These are phyloP conservation scores for Cercospora beticola DNA, from an alignment of 2,329 filamentous ascomycete species.

Conservation along the genomic window DNA sequence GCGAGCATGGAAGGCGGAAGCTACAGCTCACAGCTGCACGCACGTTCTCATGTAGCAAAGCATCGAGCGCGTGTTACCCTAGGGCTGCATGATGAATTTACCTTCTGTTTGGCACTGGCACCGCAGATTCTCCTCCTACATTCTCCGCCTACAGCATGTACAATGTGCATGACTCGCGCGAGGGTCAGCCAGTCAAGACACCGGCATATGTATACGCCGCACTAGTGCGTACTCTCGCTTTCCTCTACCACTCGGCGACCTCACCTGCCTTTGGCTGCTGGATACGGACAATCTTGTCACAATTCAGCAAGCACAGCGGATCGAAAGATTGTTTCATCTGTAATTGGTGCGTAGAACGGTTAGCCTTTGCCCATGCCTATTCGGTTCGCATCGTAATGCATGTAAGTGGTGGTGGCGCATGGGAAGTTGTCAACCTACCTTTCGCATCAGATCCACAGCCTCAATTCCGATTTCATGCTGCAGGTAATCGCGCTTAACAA, in stretches of 20 bases:
- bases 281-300: conserved; percentile 64
- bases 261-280: conserved; percentile 52
- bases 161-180: neutral
- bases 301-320: conserved; percentile 66
- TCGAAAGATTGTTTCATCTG: conserved; percentile 80
- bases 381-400: neutral
- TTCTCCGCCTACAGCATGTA: neutral
- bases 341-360: neutral
- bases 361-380: neutral
- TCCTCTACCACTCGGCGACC: conserved; percentile 41
- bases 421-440: conserved; percentile 52
- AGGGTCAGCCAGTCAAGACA: neutral
- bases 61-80: neutral
- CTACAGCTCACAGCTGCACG: neutral
- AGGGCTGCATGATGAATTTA: neutral
- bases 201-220: neutral
- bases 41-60: neutral
- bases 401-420: neutral
- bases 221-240: neutral
- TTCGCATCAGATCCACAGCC: conserved; percentile 80
- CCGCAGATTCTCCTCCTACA: neutral
- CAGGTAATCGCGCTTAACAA: conserved; percentile 83
- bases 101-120: neutral
- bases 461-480: conserved; percentile 71
- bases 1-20: neutral